Evolutionary conservation across 2,329 filamentous ascomycete species (phyloP), one percentile per base, ranked within the genome.

Genomic region (Penicillium brasilianum): DNA sequence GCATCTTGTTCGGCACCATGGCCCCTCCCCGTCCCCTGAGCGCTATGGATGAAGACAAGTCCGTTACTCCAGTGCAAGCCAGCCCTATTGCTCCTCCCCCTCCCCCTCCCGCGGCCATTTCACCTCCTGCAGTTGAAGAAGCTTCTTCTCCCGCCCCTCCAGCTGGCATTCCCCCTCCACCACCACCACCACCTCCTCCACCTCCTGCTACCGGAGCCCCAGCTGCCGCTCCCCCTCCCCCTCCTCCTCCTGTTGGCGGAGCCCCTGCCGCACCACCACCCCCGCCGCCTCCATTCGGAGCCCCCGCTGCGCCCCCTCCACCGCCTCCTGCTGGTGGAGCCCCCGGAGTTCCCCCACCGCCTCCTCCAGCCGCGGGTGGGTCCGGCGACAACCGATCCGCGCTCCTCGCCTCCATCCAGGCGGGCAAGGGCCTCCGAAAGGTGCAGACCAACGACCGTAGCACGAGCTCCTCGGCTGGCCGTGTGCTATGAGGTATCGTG

Each of bases 1-100:
- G 92, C 7, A 95, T 97, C 62, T 84, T 99, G 20, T 99, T 99
- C 75, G 94, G 95, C 61, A 97, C 93, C 55, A 98, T 99, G 93
- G 94, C 87, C 10, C 94, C 95, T 41, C 94, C 95, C 14, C 88
- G 94, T 55, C 93, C 94, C 32, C 80, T 97, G 48, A 96, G 92
- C 20, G 90, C 92, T 7, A 88, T 91, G 76, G 92, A 91, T 57
- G 68, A 70, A 46, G 88, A 90, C 28, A 82, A 81, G 52, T 74
- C 78, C 59, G 76, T 74, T 59, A 80, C 80, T 16, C 80, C 82
- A 6, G 77, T 81, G 20, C 79, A 80, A 53, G 77, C 76, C 6
- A 74, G 65, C 37, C 73, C 74, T n/a, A 69, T 71, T 43, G 71
- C 75, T 41, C 72, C 75, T 37, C 73, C 80, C 4, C 75, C 76